Evolutionary conservation across 2,329 filamentous ascomycete species (phyloP).

Genomic region (Alternaria postmessia): DNA sequence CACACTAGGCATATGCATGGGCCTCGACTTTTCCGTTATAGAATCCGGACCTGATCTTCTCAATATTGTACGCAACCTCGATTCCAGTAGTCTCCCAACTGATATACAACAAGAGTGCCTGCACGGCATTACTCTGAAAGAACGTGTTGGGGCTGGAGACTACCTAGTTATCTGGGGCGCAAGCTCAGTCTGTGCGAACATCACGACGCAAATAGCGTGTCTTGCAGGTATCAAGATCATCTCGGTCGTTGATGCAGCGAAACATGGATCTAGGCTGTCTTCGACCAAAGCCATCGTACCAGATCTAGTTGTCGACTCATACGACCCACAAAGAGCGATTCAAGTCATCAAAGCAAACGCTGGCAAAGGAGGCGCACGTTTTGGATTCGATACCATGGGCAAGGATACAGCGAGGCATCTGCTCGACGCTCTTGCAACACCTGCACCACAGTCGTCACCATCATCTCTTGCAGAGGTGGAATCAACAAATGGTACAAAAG

Average conservation of each 20-base stretch:
- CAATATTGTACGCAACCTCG: conserved; percentile 58
- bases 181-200: conserved; percentile 73
- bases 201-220: conserved; percentile 73
- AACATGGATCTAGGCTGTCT: conserved; percentile 62
- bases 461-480: not conserved
- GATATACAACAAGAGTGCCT: conserved; percentile 72
- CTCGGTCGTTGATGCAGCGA: conserved; percentile 71
- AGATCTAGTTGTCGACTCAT: conserved; percentile 74
- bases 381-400: conserved; percentile 74
- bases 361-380: conserved; percentile 63
- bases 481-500: not conserved
- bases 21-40: conserved; percentile 67
- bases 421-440: conserved; percentile 58
- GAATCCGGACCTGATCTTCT: conserved; percentile 67
- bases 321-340: conserved; percentile 70
- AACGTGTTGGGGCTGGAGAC: conserved; percentile 68
- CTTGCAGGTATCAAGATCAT: conserved; percentile 71
- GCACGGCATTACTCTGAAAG: conserved; percentile 59
- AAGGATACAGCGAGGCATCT: conserved; percentile 69
- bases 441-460: conserved; percentile 12
- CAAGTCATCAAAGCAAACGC: conserved; percentile 69
- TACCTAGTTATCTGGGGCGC: conserved; percentile 79
- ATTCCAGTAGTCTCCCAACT: conserved; percentile 60
- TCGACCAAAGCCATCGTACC: conserved; percentile 57
- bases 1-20: conserved; percentile 73